phyloP scores from a whole-genome alignment of 768 basidiomycete species.

The Jaapia argillacea region DNA sequence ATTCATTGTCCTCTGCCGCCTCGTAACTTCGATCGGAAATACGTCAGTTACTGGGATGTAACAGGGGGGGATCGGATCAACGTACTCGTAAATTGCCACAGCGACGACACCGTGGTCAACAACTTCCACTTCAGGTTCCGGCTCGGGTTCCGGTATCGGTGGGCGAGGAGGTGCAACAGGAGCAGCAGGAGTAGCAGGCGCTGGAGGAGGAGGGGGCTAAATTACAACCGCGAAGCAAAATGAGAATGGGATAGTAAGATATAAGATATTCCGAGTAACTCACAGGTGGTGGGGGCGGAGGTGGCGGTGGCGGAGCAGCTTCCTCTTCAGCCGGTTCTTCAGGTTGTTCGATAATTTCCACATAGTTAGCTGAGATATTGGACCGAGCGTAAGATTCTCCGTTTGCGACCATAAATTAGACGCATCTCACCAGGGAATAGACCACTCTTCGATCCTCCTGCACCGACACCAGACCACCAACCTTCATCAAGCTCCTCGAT shows the following conservation, averaged over 20 bases:
- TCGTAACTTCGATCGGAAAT: conserved; percentile 60
- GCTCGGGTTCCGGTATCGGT: conserved; percentile 39
- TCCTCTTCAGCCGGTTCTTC: conserved; percentile 29
- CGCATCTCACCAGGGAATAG: conserved; percentile 70
- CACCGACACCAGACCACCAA: conserved; percentile 83
- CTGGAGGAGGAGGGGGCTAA: too few species aligned
- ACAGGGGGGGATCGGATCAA: conserved; percentile 7
- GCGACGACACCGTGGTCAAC: conserved; percentile 51
- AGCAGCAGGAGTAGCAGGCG: conserved; percentile 26
- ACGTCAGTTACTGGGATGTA: background rate
- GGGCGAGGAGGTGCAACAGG: conserved; percentile 31
- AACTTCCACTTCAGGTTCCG: conserved; percentile 28
- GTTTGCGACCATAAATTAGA: background rate
- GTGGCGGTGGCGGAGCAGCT: conserved; percentile 41
- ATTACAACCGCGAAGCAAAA: too few species aligned
- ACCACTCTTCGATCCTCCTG: conserved; percentile 57
- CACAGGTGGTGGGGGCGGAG: conserved; percentile 46
- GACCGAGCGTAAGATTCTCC: background rate
- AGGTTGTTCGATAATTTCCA: conserved; percentile 55
- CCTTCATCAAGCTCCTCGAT: conserved; percentile 82
- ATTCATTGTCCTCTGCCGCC: conserved; percentile 85
- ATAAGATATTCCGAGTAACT: too few species aligned
- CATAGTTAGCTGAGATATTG: conserved; percentile 74
- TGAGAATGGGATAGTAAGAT: too few species aligned
- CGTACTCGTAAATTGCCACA: conserved; percentile 65